Evolutionary conservation across 208 protist species (phyloP), one percentile per base, ranked within the genome.

Genomic region (Crithidia mellificae): DNA sequence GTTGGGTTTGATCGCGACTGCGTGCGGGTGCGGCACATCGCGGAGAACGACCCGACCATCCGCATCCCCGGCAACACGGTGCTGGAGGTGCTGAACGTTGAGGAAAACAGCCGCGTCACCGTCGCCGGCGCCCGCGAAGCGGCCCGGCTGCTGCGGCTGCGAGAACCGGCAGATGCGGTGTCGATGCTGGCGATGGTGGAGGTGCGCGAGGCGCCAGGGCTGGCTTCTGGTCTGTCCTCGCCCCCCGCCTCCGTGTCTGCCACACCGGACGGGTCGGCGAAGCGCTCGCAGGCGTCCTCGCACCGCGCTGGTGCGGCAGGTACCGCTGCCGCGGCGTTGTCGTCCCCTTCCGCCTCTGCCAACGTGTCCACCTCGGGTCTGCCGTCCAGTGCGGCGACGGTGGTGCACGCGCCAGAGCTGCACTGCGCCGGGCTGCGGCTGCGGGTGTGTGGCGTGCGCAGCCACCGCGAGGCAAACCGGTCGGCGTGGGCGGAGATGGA

Each of bases 41-140:
- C 58, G 20, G 75, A 81, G 15, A 75, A 72, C 29, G 84, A 85
- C 22, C 47, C 77, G 7, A 52, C 76, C 22, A 86, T 76, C 41
- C 88, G 91, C 9, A 83, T 92, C 2, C 91, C 91, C 2, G 91
- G 91, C 36, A 96, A 96, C 68, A 93, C 80, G 17, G 80, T 88
- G 50, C 72, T 96, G 61, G 85, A 92, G 76, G 80, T 88, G 61
- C 74, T 96, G 14, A 91, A 91, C 59, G 30, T 96, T 0, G 81
- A 79, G 44, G 84, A 92, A 43, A 96, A 96, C 73, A 44, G 57
- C 20, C 25, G 50, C 38, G 47, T 95, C 49, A 95, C 85, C 6
- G 30, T 86, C 20, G 43, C 47, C n/a, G 91, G 89, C 15, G 85
- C 72, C 19, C 47, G 63, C 11, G 89, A 92, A 78, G 85, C 84